Conservation (phyloP, 2,329 filamentous ascomycete genomes). For the Daldinia sp. region DNA sequence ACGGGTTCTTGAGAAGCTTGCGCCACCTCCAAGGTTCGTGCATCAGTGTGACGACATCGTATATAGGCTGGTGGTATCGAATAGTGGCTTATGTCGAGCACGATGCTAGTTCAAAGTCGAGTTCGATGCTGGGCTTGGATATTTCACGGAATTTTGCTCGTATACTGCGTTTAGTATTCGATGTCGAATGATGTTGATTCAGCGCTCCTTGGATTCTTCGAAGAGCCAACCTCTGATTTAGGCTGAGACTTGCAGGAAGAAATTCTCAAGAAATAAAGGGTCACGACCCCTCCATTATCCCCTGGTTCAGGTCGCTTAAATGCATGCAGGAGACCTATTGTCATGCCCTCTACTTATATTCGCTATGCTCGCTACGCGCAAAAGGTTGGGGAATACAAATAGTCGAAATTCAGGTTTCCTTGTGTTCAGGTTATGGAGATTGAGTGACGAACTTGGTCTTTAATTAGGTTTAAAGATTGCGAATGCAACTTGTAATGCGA, state of each 20-base stretch:
- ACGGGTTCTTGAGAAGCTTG: conserved; percentile 30
- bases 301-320: conserved; percentile 24
- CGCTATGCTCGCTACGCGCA: conserved; percentile 5
- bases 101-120: conserved; percentile 3
- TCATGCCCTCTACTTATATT: too few species aligned
- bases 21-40: conserved; percentile 29
- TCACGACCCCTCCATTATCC: conserved; percentile 26
- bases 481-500: conserved; percentile 11
- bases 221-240: conserved; percentile 40
- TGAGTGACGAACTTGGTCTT: background rate
- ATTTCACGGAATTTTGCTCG: background rate
- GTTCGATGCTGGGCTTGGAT: conserved; percentile 1
- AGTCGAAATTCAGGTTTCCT: conserved; percentile 11
- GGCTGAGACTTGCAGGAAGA: conserved; percentile 42
- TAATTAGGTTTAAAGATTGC: conserved; percentile 16
- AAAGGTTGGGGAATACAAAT: conserved; percentile 14
- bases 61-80: conserved; percentile 1
- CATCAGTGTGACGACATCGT: conserved; percentile 22
- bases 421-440: conserved; percentile 5
- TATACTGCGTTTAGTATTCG: conserved; percentile 4
- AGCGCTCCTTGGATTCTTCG: conserved; percentile 6
- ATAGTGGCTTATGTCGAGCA: conserved; percentile 8
- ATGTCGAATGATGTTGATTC: conserved; percentile 11
- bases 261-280: conserved; percentile 27
- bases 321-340: conserved; percentile 27